phyloP scores from a whole-genome alignment of 1,284 basidiomycete genomes.

The Leccinum fuscescens region DNA sequence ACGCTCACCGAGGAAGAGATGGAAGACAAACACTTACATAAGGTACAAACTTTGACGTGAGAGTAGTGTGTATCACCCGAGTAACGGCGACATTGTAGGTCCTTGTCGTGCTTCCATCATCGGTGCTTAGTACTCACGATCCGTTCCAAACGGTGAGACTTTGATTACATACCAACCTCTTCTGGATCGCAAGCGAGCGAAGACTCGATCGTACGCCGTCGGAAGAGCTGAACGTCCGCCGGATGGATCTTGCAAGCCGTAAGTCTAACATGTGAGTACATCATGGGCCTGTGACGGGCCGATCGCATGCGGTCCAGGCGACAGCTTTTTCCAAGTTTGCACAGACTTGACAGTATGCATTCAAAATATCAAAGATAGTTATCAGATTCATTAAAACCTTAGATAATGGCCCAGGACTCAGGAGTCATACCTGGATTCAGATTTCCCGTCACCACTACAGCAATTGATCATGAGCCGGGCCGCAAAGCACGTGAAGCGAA shows the following conservation, averaged over 20 bases:
- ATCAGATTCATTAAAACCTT: not conserved
- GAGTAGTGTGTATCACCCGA: not conserved
- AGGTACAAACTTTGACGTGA: not conserved
- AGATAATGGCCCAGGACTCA: slow-evolving; percentile 3
- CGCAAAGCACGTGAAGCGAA: not conserved
- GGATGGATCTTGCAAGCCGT: not conserved
- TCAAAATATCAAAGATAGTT: not conserved
- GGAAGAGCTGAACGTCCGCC: not conserved
- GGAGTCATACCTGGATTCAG: slow-evolving; percentile 1
- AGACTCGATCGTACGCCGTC: not conserved
- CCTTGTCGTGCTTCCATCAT: not conserved
- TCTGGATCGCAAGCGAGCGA: not conserved
- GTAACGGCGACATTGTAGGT: not conserved
- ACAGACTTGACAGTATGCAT: not conserved
- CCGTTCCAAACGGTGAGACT: not conserved
- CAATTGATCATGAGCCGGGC: not conserved
- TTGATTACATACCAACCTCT: not conserved
- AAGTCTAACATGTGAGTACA: not conserved
- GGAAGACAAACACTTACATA: not conserved
- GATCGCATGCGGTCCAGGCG: not conserved
- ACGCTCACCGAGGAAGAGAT: not conserved
- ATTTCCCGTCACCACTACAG: slow-evolving; percentile 6
- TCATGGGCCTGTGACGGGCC: not conserved
- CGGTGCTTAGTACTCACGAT: not conserved
- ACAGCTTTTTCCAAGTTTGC: not conserved